Evolutionary conservation across 176 grass and related monocot species (phyloP).

Genomic region (Avena atlantica): DNA sequence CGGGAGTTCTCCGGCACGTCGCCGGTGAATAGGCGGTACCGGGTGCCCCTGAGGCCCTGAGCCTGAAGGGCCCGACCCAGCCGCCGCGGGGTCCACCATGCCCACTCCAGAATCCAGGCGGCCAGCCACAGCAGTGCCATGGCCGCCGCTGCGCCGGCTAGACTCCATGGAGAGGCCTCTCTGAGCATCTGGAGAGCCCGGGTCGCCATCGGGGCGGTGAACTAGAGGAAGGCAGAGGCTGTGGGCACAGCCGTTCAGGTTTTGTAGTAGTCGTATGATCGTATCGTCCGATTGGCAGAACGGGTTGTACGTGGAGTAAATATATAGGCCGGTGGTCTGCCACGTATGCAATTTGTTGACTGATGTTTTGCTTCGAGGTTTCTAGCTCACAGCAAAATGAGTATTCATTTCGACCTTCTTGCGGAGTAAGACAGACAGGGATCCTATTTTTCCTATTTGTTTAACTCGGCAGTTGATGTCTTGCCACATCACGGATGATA

Average conservation of each 20-base stretch:
- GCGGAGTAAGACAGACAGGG: too few species aligned
- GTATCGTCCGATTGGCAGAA: not conserved
- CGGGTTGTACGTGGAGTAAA: not conserved
- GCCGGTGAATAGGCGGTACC: conserved; percentile 54
- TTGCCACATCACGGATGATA: too few species aligned
- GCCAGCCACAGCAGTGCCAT: conserved; percentile 44
- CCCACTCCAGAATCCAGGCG: conserved; percentile 47
- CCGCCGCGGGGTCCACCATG: conserved; percentile 61
- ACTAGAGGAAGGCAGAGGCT: not conserved
- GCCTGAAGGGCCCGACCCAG: conserved; percentile 46
- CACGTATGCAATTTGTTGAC: not conserved
- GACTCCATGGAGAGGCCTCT: conserved; percentile 40
- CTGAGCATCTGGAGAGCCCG: not conserved
- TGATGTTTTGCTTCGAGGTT: not conserved
- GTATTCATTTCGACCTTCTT: too few species aligned
- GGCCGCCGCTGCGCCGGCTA: conserved; percentile 40
- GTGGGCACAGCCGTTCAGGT: not conserved
- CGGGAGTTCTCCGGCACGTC: conserved; percentile 45
- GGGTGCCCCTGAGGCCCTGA: conserved; percentile 56
- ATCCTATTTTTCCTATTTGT: too few species aligned
- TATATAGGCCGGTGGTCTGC: not conserved
- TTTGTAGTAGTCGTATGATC: not conserved
- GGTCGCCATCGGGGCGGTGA: not conserved
- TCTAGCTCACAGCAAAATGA: not conserved
- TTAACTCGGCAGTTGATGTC: too few species aligned